Percentiles rank a stretch among this genome's conserved stretches.
Conservation (phyloP, 78 protist genomes). For the Dictyostelium brefeldianum region DNA sequence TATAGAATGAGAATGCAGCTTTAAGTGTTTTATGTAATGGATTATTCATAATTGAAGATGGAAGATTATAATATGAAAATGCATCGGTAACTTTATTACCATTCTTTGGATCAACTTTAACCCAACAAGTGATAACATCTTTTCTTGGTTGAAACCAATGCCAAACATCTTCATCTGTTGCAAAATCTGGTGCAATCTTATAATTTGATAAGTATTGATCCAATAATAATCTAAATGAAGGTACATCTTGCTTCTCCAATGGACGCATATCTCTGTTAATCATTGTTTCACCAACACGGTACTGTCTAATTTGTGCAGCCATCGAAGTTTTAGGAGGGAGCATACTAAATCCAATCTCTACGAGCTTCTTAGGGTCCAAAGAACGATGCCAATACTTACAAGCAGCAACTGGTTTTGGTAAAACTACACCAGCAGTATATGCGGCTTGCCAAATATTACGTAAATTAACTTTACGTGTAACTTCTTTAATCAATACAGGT, state of each 20-base stretch:
- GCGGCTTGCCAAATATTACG: slow-evolving; percentile 95
- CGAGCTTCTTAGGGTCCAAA: slow-evolving; percentile 95
- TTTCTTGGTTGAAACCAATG: slow-evolving; percentile 89
- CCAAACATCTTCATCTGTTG: slow-evolving; percentile 91
- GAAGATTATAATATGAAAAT: slow-evolving; percentile 94
- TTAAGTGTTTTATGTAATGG: slow-evolving; percentile 84
- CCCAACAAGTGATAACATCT: slow-evolving; percentile 91
- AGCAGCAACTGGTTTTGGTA: slow-evolving; percentile 96
- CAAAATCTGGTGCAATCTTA: slow-evolving; percentile 66
- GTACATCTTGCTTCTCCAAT: slow-evolving; percentile 84
- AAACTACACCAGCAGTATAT: slow-evolving; percentile 96
- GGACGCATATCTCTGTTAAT: slow-evolving; percentile 71
- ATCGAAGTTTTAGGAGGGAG: slow-evolving; percentile 85
- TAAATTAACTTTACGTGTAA: slow-evolving; percentile 97
- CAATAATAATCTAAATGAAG: slow-evolving; percentile 69
- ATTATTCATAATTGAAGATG: slow-evolving; percentile 94
- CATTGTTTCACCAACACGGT: slow-evolving; percentile 80
- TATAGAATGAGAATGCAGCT: slow-evolving; percentile 98
- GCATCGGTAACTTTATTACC: slow-evolving; percentile 93
- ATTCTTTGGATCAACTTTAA: slow-evolving; percentile 82
- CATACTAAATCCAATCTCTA: slow-evolving; percentile 90
- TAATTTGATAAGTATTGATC: slow-evolving; percentile 54
- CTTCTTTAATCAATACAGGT: slow-evolving; percentile 98
- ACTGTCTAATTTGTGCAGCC: slow-evolving; percentile 80
- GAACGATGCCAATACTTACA: slow-evolving; percentile 96